Conservation (phyloP, 805 yeast species). For the Danielozyma ontarioensis region DNA sequence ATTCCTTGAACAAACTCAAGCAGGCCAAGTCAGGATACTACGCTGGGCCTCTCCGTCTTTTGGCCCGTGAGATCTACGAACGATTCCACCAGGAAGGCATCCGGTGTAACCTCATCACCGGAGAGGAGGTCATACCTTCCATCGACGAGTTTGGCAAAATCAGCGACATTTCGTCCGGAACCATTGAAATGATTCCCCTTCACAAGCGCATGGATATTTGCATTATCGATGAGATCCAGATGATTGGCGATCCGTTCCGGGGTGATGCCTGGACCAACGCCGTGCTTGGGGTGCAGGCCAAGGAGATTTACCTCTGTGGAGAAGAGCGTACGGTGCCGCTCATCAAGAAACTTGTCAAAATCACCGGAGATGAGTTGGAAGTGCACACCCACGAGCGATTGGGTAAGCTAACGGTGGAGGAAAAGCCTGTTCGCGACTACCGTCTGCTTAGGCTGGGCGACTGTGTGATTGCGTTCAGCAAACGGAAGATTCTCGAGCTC, state of each 20-base stretch:
- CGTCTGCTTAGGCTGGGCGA: constrained; percentile 62
- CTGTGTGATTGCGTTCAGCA: constrained; percentile 84
- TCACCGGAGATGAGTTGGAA: constrained; percentile 79
- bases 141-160: constrained; percentile 62
- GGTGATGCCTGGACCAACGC: constrained; percentile 97
- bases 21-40: constrained; percentile 71
- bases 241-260: constrained; percentile 74
- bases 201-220: constrained; percentile 72
- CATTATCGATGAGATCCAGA: constrained; percentile 93
- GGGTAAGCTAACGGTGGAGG: constrained; percentile 61
- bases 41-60: constrained; percentile 88
- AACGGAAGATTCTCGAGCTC: constrained; percentile 60
- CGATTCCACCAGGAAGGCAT: constrained; percentile 62
- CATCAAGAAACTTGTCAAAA: constrained; percentile 48
- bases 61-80: constrained; percentile 90
- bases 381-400: constrained; percentile 69
- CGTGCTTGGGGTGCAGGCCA: constrained; percentile 77
- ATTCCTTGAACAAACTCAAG: constrained; percentile 67
- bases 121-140: constrained; percentile 85
- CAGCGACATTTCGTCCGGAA: constrained; percentile 80
- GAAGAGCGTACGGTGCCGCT: constrained; percentile 80
- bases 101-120: constrained; percentile 82
- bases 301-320: constrained; percentile 89
- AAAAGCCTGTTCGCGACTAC: constrained; percentile 23
- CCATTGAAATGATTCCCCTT: constrained; percentile 88